Base-by-base conservation (phyloP, 495 filamentous ascomycete species). In the Aspergillus leporis region DNA sequence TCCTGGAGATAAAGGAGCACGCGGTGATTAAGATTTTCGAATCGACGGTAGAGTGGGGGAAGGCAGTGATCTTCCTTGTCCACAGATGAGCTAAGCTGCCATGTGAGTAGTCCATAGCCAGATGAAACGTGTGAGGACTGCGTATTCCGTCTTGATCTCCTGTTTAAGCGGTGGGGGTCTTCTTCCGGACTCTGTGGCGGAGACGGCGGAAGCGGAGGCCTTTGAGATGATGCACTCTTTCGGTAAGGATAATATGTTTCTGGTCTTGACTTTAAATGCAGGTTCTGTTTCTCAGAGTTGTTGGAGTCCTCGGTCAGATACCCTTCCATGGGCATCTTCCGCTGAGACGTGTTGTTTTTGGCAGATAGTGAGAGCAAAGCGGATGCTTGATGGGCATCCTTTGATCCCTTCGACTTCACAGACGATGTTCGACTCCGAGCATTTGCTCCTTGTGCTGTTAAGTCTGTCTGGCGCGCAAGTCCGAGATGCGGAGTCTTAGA, bases 1-100 rank as follows among this genome's bases (percentile, higher is more conserved):
- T 94, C 90, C 73, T 96, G 93, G 1, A 97, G 83, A 65, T 94
- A 85, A 2, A 97, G 78, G 3, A 97, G 79, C 13, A 96, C 77
- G 18, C 93, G 87, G 67, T 96, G 91, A 65, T 96, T 96, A 5
- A 96, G 74, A 9, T 82, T 80, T 66, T 90, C 89, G 65, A 97
- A 97, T 58, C 88, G 88, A 36, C 92, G 87, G 71, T 95, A 96
- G 16, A 97, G 82, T 7, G 90, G 90, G 10, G 80, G 81, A 31
- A 88, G 78, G 3, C 66, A 61, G 3, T 61, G 62, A 30, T 75
- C 73, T 12, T 70, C 66, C 21, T 70, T 69, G 32, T 58, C 52
- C 19, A 61, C 57, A 19, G 72, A 73, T 6, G 78, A 70, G 28
- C 83, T 82, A 47, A 91, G 74, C 34, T 81, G 84, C 3, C 82